Conservation (phyloP, 2,329 filamentous ascomycete genomes). For the Paraconiothyrium sp. region DNA sequence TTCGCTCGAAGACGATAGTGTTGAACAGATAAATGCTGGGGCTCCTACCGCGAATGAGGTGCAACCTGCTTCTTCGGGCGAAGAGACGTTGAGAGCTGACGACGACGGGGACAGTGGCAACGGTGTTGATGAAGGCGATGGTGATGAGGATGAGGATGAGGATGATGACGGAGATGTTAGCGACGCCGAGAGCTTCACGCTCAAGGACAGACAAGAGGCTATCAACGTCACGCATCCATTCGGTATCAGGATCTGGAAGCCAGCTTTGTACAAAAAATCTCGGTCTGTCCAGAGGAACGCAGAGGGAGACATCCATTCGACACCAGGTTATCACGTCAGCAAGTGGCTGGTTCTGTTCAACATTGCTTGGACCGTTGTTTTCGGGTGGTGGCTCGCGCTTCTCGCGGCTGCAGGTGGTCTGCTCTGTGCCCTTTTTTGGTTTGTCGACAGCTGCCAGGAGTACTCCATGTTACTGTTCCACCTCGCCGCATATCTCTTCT, state of each 20-base stretch:
- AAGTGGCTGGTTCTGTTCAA: slow-evolving; percentile 89
- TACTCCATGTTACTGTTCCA: slow-evolving; percentile 89
- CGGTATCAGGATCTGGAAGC: slow-evolving; percentile 98
- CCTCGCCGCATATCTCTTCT: slow-evolving; percentile 86
- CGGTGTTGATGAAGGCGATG: slow-evolving; percentile 70
- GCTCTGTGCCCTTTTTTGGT: slow-evolving; percentile 81
- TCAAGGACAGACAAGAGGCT: slow-evolving; percentile 95
- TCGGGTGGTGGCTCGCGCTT: slow-evolving; percentile 94
- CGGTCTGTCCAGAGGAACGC: slow-evolving; percentile 96
- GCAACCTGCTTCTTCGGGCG: slow-evolving; percentile 44
- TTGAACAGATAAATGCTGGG: slow-evolving; percentile 44
- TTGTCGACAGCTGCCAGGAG: slow-evolving; percentile 78
- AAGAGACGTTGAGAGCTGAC: slow-evolving; percentile 51
- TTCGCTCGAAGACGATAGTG: slow-evolving; percentile 55
- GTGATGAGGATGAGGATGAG: slow-evolving; percentile 71
- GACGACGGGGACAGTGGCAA: slow-evolving; percentile 58
- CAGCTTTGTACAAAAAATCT: slow-evolving; percentile 96
- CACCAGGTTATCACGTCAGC: slow-evolving; percentile 86
- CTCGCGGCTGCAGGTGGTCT: slow-evolving; percentile 78
- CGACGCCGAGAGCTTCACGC: slow-evolving; percentile 95
- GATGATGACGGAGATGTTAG: slow-evolving; percentile 79
- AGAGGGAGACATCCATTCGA: slow-evolving; percentile 95
- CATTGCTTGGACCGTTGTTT: slow-evolving; percentile 85
- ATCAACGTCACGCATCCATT: slow-evolving; percentile 99
- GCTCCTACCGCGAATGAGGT: slow-evolving; percentile 35